phyloP scores from a whole-genome alignment of 1,284 basidiomycete species.

The Ceratobasidium papillatum region DNA sequence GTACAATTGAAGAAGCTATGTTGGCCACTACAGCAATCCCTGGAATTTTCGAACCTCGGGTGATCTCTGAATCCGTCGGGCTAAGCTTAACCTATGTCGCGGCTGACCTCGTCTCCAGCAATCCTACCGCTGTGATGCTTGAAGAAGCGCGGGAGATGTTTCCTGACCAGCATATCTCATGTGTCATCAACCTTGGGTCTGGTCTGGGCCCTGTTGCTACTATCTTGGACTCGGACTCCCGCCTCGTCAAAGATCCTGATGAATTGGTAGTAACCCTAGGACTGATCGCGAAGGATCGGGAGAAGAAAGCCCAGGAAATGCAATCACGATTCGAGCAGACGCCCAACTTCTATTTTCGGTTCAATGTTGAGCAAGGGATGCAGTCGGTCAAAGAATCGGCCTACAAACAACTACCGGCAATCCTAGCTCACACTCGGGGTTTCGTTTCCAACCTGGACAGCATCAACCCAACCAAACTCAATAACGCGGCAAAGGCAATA shows the following conservation, averaged over 20 bases:
- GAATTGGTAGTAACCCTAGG: not conserved
- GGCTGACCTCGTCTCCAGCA: not conserved
- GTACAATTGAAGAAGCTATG: not conserved
- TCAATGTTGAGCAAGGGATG: constrained; percentile 16
- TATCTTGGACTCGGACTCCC: not conserved
- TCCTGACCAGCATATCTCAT: not conserved
- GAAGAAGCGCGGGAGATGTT: not conserved
- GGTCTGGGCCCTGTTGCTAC: not conserved
- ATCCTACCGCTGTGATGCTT: not conserved
- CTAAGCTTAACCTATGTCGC: not conserved
- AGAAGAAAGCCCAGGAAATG: not conserved
- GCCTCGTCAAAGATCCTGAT: not conserved
- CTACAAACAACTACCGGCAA: not conserved
- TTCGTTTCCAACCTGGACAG: not conserved
- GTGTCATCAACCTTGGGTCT: not conserved
- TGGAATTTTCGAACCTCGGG: not conserved
- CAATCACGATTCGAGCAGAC: not conserved
- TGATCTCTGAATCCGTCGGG: not conserved
- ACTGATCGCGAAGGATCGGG: not conserved
- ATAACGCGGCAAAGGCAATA: not conserved
- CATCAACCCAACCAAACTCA: not conserved
- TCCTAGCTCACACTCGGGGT: not conserved
- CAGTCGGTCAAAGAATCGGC: not conserved
- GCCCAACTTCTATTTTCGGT: constrained; percentile 1
- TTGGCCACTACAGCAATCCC: not conserved